phyloP scores from a whole-genome alignment of 2,329 filamentous ascomycete genomes.

The Cylindrodendrum hubeiense region DNA sequence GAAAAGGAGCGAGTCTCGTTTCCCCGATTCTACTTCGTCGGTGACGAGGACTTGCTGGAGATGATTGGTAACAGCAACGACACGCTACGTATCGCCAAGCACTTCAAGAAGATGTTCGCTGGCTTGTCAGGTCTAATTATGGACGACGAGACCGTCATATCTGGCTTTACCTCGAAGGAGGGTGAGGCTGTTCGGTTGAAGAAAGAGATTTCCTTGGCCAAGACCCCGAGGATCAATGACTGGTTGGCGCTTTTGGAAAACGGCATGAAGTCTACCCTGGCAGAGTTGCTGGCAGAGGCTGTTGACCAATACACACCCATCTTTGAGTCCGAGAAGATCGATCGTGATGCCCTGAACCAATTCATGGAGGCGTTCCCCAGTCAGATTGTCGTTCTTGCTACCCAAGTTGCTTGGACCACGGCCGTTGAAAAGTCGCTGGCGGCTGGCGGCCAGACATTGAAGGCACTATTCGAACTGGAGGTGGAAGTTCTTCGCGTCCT shows the following conservation, averaged over 20 bases:
- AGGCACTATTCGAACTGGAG: conserved; percentile 81
- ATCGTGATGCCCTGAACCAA: conserved; percentile 76
- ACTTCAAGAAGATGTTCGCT: conserved; percentile 99
- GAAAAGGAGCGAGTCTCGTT: conserved; percentile 98
- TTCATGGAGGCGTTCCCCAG: conserved; percentile 90
- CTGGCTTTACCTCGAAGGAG: conserved; percentile 95
- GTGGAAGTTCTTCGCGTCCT: conserved; percentile 88
- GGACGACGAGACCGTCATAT: conserved; percentile 90
- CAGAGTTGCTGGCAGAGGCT: conserved; percentile 89
- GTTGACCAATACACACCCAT: conserved; percentile 85
- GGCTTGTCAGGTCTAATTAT: conserved; percentile 91
- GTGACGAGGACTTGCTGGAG: conserved; percentile 96
- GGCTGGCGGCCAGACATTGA: conserved; percentile 77
- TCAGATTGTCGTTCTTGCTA: conserved; percentile 94
- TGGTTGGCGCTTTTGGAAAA: conserved; percentile 95
- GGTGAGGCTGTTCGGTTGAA: conserved; percentile 89
- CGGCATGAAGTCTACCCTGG: conserved; percentile 94
- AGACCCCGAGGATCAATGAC: conserved; percentile 97
- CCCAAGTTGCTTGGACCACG: conserved; percentile 93
- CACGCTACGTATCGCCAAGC: conserved; percentile 94
- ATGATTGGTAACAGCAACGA: conserved; percentile 99
- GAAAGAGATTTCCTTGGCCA: conserved; percentile 90
- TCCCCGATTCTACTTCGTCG: conserved; percentile 99
- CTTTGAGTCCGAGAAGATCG: conserved; percentile 78
- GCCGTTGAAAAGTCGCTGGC: conserved; percentile 83